These are phyloP conservation scores for Dactylis glomerata DNA, from an alignment of 176 grass and related monocot genomes.

Conservation along the genomic window DNA sequence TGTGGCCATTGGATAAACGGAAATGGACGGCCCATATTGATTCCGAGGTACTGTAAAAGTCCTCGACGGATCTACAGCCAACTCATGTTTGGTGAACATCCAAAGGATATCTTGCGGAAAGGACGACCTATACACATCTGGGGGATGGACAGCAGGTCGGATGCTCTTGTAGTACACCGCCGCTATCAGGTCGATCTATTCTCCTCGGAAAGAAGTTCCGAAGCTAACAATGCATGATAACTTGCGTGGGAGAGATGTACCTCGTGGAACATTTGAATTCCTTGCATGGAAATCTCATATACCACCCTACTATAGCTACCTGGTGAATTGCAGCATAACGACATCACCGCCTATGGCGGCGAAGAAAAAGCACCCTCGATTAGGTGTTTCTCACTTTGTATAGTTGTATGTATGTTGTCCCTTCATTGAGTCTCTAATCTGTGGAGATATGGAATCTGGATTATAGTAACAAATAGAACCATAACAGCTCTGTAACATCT, in stretches of 20 bases:
- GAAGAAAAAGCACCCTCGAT: not conserved
- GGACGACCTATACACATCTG: not conserved
- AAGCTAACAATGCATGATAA: not conserved
- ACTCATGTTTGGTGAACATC: not conserved
- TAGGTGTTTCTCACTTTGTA: too few relatives aligned
- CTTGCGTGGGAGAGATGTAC: not conserved
- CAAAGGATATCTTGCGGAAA: not conserved
- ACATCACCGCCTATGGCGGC: too few relatives aligned
- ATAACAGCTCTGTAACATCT: too few relatives aligned
- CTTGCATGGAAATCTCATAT: not conserved
- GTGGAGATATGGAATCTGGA: too few relatives aligned
- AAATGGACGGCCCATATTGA: too few relatives aligned
- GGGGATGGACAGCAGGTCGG: not conserved
- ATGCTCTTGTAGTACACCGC: not conserved
- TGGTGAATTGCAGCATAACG: not conserved
- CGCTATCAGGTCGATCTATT: not conserved
- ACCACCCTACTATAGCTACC: not conserved
- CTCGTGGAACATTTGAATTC: not conserved
- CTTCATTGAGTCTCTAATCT: too few relatives aligned
- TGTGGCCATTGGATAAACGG: too few relatives aligned
- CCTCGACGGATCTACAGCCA: not conserved
- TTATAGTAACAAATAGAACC: too few relatives aligned
- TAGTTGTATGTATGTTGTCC: too few relatives aligned
- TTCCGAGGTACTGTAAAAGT: too few relatives aligned
- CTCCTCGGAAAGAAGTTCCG: not conserved